phyloP scores from a whole-genome alignment of 2,329 filamentous ascomycete species.

The Penicillium sclerotiorum region DNA sequence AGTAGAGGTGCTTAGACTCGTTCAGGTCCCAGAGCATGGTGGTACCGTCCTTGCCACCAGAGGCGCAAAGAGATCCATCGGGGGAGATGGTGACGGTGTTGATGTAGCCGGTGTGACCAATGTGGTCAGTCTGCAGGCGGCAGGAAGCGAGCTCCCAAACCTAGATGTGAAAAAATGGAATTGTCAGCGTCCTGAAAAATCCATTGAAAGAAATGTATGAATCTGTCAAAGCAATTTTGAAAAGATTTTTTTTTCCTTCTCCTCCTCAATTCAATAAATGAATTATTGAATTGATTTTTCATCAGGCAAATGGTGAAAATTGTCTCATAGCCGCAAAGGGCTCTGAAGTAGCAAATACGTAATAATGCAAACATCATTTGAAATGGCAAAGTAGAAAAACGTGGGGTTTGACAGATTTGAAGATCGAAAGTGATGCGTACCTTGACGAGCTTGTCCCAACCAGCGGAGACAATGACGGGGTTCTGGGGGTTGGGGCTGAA shows the following conservation, averaged over 20 bases:
- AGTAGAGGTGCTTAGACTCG: slow-evolving; percentile 99
- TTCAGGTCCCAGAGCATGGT: slow-evolving; percentile 99
- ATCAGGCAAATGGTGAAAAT: slow-evolving; percentile 72
- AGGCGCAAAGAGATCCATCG: slow-evolving; percentile 97
- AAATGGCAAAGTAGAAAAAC: slow-evolving; percentile 7
- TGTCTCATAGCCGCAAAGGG: slow-evolving; percentile 91
- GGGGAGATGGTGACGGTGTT: slow-evolving; percentile 99
- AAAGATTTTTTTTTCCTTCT: slow-evolving; percentile 17
- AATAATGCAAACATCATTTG: slow-evolving; percentile 77
- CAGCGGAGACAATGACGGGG: slow-evolving; percentile 97
- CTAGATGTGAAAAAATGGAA: slow-evolving; percentile 51
- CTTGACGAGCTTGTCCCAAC: slow-evolving; percentile 99
- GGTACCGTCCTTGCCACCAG: slow-evolving; percentile 98
- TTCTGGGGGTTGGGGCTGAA: slow-evolving; percentile 99
- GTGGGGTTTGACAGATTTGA: slow-evolving; percentile 19
- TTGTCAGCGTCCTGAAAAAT: slow-evolving; percentile 25
- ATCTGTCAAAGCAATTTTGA: not conserved
- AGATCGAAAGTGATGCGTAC: slow-evolving; percentile 60
- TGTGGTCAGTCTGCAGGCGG: slow-evolving; percentile 99
- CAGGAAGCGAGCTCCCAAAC: slow-evolving; percentile 99
- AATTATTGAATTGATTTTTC: slow-evolving; percentile 28
- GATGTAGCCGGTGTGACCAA: slow-evolving; percentile 98
- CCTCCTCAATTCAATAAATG: slow-evolving; percentile 19
- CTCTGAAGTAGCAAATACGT: slow-evolving; percentile 99
- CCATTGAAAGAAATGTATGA: slow-evolving; percentile 3